Evolutionary conservation across 345 rosid genomes (phyloP).

Genomic region (Barbarea vulgaris): DNA sequence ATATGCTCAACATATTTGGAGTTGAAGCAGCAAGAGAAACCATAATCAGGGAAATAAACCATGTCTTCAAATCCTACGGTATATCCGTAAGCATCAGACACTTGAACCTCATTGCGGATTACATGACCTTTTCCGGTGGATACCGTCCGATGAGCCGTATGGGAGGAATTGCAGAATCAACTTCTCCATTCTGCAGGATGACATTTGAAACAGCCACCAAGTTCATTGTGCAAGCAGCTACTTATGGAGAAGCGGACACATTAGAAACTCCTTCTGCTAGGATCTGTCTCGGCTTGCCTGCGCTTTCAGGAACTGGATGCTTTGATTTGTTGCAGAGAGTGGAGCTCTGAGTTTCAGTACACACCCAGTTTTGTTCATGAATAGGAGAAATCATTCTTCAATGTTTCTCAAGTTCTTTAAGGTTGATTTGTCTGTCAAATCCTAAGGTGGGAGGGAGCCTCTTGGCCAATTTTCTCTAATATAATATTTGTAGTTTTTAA

Average conservation of each 20-base stretch:
- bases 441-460: slow-evolving; percentile 20
- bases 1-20: slow-evolving; percentile 77
- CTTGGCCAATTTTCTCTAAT: background rate
- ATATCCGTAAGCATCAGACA: slow-evolving; percentile 81
- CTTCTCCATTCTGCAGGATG: slow-evolving; percentile 86
- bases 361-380: background rate
- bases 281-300: slow-evolving; percentile 89
- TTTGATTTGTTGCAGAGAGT: slow-evolving; percentile 78
- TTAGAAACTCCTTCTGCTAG: slow-evolving; percentile 88
- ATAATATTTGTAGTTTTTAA: background rate
- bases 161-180: slow-evolving; percentile 82
- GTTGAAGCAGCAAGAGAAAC: slow-evolving; percentile 96
- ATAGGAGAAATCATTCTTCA: background rate
- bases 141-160: slow-evolving; percentile 92
- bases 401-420: background rate
- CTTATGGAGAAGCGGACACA: slow-evolving; percentile 64
- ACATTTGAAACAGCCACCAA: slow-evolving; percentile 89
- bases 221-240: slow-evolving; percentile 91
- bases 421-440: slow-evolving; percentile 12
- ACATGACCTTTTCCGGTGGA: slow-evolving; percentile 81
- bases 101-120: slow-evolving; percentile 82
- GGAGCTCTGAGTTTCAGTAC: slow-evolving; percentile 29
- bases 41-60: slow-evolving; percentile 77
- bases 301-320: slow-evolving; percentile 88
- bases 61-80: slow-evolving; percentile 78